Evolutionary conservation across 78 protist species (phyloP).

Genomic region (Speleostelium caveatum): DNA sequence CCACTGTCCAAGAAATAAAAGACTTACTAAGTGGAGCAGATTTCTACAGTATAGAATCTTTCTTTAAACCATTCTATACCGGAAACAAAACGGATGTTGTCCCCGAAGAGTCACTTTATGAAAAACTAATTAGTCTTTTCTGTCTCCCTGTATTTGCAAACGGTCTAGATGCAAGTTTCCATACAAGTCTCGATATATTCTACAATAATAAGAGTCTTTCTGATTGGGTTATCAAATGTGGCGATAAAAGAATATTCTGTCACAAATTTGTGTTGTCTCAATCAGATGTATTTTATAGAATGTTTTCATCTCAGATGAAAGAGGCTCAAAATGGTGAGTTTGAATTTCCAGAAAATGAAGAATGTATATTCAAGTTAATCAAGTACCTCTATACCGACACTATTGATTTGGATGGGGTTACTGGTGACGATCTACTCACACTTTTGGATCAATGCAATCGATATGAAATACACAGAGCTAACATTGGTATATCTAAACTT

Average conservation of each 20-base stretch:
- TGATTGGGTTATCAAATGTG: not conserved
- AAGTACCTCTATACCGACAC: conserved; percentile 5
- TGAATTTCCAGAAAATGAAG: not conserved
- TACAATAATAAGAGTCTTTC: too few relatives aligned
- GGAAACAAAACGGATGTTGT: too few relatives aligned
- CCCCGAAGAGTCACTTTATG: too few relatives aligned
- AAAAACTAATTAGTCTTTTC: too few relatives aligned
- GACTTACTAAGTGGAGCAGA: too few relatives aligned
- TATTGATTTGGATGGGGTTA: conserved; percentile 7
- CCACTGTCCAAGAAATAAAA: too few relatives aligned
- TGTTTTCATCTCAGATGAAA: not conserved
- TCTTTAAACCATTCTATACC: too few relatives aligned
- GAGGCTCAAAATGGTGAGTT: not conserved
- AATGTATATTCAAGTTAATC: not conserved
- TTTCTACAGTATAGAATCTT: too few relatives aligned
- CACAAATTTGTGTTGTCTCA: not conserved
- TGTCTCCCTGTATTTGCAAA: too few relatives aligned
- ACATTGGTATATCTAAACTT: conserved; percentile 3
- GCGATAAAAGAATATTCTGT: not conserved
- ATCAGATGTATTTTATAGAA: not conserved
- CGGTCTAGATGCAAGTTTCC: too few relatives aligned
- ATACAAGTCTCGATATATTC: too few relatives aligned
- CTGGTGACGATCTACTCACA: conserved; percentile 13
- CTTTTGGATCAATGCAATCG: not conserved
- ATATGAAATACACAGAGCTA: not conserved